Percentiles rank a stretch among this genome's conserved stretches.
These are phyloP conservation scores for Polyplosphaeria fusca DNA, from an alignment of 495 filamentous ascomycete species.

Conservation along the genomic window DNA sequence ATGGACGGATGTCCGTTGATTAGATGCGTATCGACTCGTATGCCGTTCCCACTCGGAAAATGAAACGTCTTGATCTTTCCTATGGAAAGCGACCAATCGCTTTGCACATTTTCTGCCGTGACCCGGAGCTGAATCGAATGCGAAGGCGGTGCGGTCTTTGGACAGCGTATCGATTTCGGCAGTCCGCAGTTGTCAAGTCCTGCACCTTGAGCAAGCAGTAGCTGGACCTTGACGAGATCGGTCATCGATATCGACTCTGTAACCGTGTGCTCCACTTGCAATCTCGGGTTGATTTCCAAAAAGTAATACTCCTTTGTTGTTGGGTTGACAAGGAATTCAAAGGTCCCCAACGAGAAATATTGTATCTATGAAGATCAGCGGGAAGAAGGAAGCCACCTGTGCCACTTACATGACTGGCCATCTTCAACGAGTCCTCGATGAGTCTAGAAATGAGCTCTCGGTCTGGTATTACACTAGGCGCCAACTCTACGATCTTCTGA, in stretches of 20 bases:
- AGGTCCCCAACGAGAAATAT: conserved; percentile 42
- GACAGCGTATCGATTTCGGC: conserved; percentile 28
- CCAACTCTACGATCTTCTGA: conserved; percentile 45
- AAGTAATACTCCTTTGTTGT: conserved; percentile 38
- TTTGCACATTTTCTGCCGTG: conserved; percentile 55
- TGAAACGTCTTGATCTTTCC: conserved; percentile 54
- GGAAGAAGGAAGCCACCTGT: too few species aligned
- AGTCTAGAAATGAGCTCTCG: conserved; percentile 41
- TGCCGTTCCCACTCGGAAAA: conserved; percentile 55
- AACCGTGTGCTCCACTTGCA: conserved; percentile 54
- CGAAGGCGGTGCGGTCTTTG: conserved; percentile 37
- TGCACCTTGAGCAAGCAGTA: conserved; percentile 53
- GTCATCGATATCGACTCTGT: conserved; percentile 44
- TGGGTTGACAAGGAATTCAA: conserved; percentile 44
- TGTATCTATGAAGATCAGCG: too few species aligned
- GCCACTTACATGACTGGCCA: conserved; percentile 38
- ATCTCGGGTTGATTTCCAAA: conserved; percentile 42
- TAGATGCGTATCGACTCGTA: conserved; percentile 57
- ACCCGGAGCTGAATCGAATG: conserved; percentile 58
- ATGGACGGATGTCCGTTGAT: conserved; percentile 42
- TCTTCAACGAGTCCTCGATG: conserved; percentile 39
- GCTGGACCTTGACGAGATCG: conserved; percentile 49
- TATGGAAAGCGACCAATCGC: conserved; percentile 54
- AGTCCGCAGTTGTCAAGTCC: conserved; percentile 47
- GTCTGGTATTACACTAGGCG: conserved; percentile 46